Evolutionary conservation across 768 basidiomycete species (phyloP), one percentile per base, ranked within the genome.

Genomic region (Suillus variegatus): DNA sequence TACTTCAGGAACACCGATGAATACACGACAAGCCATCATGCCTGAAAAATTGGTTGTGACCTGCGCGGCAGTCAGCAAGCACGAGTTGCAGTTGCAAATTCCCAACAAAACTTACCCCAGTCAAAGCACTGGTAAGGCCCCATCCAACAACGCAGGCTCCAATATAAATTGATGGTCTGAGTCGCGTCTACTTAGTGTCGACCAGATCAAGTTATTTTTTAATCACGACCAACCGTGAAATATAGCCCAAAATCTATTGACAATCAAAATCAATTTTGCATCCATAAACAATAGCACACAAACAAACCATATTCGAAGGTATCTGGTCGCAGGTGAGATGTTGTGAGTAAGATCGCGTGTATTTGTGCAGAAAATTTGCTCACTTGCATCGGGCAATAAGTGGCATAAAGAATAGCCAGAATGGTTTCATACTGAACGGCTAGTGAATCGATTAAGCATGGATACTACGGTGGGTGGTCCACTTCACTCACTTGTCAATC

Each of bases 261-360:
- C n/a, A 41, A 20, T 41, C 40, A 20, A 7, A 12, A n/a, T 63
- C 28, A 63, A 25, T 28, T 49, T 32, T 20, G 36, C 10, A 43
- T 14, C 12, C 20, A 32, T 12, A 43, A 32, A 32, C 4, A 10
- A 20, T 7, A 25, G 16, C 32, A 56, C 1, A 20, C 60, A 13
- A 49, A 71, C 78, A n/a, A 66, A 84, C 87, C 85, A 90, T 88
- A 69, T 88, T 90, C 1, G 85, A 88, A 1, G 88, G 88, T 62
- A 90, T 82, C 68, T 89, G 3, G 40, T 43, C 6, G 40, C 18
- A 28, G 18, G 20, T 41, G 12, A 6, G 9, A 20, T 60, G 6
- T 55, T 14, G 25, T 41, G 25, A 60, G 57, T 28, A 28, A 41
- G 57, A 43, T 60, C 3, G 25, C 10, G 28, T 28, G 6, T 16